A percentile compares a stretch with the other conserved stretches of the same genome.
phyloP scores from a whole-genome alignment of 1,284 basidiomycete species.

The Rhodotorula sp. region DNA sequence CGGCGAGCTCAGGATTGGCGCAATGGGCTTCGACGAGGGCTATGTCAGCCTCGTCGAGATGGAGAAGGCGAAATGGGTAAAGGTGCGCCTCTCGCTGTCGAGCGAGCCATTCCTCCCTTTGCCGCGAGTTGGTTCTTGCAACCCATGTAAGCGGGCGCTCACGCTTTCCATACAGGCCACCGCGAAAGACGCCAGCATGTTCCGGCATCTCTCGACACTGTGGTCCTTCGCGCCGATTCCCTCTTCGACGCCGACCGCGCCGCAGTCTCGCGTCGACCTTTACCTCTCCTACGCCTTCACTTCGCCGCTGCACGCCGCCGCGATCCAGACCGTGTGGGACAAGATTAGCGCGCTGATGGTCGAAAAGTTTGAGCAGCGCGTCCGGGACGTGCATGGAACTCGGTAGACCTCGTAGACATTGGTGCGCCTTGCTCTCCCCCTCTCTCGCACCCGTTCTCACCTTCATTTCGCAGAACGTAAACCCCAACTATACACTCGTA shows the following conservation, averaged over 20 bases:
- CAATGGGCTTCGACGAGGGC: conserved; percentile 80
- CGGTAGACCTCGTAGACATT: background rate
- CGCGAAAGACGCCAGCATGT: conserved; percentile 77
- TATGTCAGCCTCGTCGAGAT: conserved; percentile 85
- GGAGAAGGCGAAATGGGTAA: conserved; percentile 70
- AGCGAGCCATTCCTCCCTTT: no score
- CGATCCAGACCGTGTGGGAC: conserved; percentile 80
- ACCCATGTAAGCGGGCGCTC: background rate
- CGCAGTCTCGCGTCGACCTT: conserved; percentile 46
- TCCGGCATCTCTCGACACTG: conserved; percentile 77
- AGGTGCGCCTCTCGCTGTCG: conserved; percentile 61
- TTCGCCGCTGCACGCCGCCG: conserved; percentile 78
- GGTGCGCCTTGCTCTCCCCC: background rate
- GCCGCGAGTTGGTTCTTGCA: no score
- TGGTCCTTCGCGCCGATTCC: conserved; percentile 55
- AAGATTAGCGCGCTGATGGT: conserved; percentile 87
- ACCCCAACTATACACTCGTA: no score
- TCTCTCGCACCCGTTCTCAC: no score
- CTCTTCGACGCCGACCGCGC: conserved; percentile 6
- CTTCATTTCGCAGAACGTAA: background rate
- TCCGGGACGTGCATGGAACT: conserved; percentile 21
- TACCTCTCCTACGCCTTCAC: conserved; percentile 77
- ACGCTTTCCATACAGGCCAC: conserved; percentile 61
- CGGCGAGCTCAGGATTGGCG: conserved; percentile 85
- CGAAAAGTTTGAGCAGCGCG: conserved; percentile 71